These are phyloP conservation scores for Aspergillus sp. DNA, from an alignment of 2,329 filamentous ascomycete genomes.

Conservation along the genomic window DNA sequence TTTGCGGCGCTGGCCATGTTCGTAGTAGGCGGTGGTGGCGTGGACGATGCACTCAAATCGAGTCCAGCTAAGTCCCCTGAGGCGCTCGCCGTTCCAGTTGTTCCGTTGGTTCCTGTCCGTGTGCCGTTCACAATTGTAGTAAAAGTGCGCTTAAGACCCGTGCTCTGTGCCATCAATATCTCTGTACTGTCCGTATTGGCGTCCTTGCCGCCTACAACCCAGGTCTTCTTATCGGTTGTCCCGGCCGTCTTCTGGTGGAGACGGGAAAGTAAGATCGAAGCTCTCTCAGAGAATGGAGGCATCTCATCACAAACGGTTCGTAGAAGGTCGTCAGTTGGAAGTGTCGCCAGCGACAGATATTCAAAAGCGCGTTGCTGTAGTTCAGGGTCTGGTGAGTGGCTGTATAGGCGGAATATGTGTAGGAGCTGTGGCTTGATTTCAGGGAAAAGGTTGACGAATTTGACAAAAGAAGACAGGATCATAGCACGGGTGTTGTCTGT, in stretches of 20 bases:
- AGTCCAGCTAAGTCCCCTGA: constrained; percentile 75
- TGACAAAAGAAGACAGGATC: constrained; percentile 92
- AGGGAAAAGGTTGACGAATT: constrained; percentile 96
- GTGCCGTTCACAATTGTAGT: constrained; percentile 54
- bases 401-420: constrained; percentile 87
- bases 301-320: constrained; percentile 97
- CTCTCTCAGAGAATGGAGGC: constrained; percentile 94
- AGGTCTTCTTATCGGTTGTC: constrained; percentile 92
- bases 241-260: constrained; percentile 92
- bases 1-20: constrained; percentile 92
- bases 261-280: constrained; percentile 86
- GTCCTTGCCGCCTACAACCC: constrained; percentile 96
- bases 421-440: constrained; percentile 96
- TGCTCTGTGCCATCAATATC: constrained; percentile 75
- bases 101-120: constrained; percentile 34
- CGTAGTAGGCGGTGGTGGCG: constrained; percentile 62
- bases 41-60: constrained; percentile 66
- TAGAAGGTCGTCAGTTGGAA: constrained; percentile 86
- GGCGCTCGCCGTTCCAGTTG: constrained; percentile 42
- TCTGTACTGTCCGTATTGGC: constrained; percentile 81
- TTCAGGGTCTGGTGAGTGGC: constrained; percentile 91
- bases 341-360: constrained; percentile 80
- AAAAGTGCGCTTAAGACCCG: constrained; percentile 82
- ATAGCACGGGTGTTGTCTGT: constrained; percentile 89
- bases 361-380: constrained; percentile 95